Conservation (phyloP, 176 grass and related monocot species). For the Coix lacrymajobi region DNA sequence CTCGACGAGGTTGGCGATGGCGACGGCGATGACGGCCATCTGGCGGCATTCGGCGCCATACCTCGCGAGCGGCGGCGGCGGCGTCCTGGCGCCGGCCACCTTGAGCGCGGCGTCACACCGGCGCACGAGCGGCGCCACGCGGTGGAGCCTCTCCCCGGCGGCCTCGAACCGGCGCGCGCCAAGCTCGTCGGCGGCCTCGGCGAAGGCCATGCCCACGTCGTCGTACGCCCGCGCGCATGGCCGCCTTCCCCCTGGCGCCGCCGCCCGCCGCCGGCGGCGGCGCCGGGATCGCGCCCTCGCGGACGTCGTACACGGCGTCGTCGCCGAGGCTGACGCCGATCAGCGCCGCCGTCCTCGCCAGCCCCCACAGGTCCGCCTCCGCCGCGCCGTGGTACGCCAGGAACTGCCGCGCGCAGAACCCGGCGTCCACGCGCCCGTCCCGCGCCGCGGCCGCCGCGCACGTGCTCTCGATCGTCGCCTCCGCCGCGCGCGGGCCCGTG, state of each 20-base stretch:
- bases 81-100: not conserved
- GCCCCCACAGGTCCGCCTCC: conserved; percentile 40
- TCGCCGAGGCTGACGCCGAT: conserved; percentile 37
- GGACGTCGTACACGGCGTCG: conserved; percentile 36
- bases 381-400: conserved; percentile 23
- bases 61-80: conserved; percentile 3
- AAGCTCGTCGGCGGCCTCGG: conserved; percentile 32
- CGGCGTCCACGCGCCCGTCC: conserved; percentile 13
- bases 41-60: conserved; percentile 21
- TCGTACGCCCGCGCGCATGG: conserved; percentile 29
- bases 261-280: not conserved
- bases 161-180: not conserved
- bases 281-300: conserved; percentile 11
- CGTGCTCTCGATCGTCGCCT: conserved; percentile 45
- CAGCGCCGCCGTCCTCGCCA: conserved; percentile 24
- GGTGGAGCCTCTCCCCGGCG: conserved; percentile 3
- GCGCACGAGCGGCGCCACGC: not conserved
- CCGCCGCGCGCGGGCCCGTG: not conserved
- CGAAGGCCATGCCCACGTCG: conserved; percentile 22
- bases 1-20: conserved; percentile 35
- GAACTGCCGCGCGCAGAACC: conserved; percentile 33
- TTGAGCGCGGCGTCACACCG: conserved; percentile 25
- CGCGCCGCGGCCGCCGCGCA: conserved; percentile 17
- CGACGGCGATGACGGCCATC: conserved; percentile 28
- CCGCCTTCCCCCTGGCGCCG: not conserved